Evolutionary conservation across 2,329 filamentous ascomycete genomes (phyloP), one percentile per base, ranked within the genome.

Genomic region (Talaromyces pinophilus): DNA sequence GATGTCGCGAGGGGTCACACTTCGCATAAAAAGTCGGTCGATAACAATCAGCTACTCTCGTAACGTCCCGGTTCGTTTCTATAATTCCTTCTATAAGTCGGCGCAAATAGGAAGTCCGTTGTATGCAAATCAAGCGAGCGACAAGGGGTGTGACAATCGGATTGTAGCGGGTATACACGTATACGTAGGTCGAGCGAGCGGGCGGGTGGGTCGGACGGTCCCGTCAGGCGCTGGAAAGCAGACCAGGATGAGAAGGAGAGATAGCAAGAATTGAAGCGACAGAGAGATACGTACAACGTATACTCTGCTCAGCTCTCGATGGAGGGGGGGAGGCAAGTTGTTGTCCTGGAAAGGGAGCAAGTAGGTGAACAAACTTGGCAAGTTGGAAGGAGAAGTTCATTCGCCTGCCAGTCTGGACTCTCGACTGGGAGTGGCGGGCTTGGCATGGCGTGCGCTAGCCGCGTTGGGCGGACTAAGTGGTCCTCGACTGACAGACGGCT

Each of bases 381-480:
- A 48, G 46, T 48, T 48, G 46, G 46, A 48, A 48, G 19, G 42
- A 44, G 46, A 7, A 28, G 44, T 46, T n/a, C 19, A 46, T 10
- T 22, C 2, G 15, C 8, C 8, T 15, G 19, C 8, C 15, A 57
- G 33, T 38, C 33, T 38, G 30, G 54, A 38, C n/a, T 57, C 54
- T 33, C 44, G 44, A 48, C 44, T 19, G 3, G 7, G 8, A 48
- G 22, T 52, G 48, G 48, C 48, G 5, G 48, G 48, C 50, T 30
- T 54, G 50, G 50, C 50, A 33, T 33, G 28, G 50, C 28, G 81
- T 54, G 91, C 83, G 71, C 91, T 91, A 72, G 6, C 50, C 50
- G 50, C 25, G 7, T 33, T 54, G 7, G 15, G 50, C 25, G 4
- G 50, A 54, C 28, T 33, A 54, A 54, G 50, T 54, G 48, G 48